Conservation (phyloP, 2,329 filamentous ascomycete species). For the Fusarium lyarnte region DNA sequence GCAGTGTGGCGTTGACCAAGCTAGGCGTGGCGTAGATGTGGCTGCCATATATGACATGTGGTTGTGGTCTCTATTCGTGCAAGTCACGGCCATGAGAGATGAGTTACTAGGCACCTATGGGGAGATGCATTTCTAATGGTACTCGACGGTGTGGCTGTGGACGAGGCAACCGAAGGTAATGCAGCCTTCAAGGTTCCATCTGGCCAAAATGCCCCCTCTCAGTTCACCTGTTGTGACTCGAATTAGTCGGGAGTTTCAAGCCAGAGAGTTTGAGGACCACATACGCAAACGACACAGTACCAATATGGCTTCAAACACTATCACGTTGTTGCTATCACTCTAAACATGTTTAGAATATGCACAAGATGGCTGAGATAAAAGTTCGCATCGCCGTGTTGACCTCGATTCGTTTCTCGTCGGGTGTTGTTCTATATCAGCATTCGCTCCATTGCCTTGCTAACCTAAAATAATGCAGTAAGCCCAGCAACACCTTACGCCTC, state of each 20-base stretch:
- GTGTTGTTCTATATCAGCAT: conserved; percentile 12
- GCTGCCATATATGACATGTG: neutral
- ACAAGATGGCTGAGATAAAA: neutral
- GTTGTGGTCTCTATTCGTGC: neutral
- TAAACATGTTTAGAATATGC: neutral
- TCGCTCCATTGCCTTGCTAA: neutral
- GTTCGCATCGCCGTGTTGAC: neutral
- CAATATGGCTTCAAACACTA: neutral
- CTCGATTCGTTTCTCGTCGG: conserved; percentile 4
- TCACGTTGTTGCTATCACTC: neutral
- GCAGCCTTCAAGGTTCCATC: neutral
- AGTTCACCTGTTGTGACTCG: neutral
- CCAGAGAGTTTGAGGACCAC: neutral
- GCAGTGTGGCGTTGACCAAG: neutral
- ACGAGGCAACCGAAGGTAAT: neutral
- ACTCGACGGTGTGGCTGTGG: neutral
- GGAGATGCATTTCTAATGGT: neutral
- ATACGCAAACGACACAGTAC: neutral
- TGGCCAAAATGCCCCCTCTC: neutral
- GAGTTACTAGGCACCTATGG: neutral
- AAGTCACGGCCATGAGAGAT: neutral
- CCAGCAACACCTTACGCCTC: conserved; percentile 22
- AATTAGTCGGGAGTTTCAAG: neutral
- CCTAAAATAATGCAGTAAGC: conserved; percentile 4
- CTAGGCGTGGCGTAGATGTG: neutral